phyloP scores from a whole-genome alignment of 2,329 filamentous ascomycete genomes.

The Geosmithia morbida region DNA sequence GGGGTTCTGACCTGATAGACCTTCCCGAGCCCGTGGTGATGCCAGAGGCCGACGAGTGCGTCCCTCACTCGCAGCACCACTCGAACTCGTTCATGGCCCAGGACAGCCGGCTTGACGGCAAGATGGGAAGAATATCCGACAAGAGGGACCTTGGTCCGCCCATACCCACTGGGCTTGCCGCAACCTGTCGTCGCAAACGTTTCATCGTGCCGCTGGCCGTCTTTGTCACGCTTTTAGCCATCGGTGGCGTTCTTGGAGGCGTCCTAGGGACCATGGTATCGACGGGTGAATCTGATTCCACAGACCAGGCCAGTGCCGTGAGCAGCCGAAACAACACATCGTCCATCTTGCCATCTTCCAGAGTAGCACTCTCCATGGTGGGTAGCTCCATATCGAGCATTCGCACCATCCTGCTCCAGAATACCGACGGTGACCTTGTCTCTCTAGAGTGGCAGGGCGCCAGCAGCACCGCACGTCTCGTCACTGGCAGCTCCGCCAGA shows the following conservation, averaged over 20 bases:
- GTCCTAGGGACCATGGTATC: background rate
- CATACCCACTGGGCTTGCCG: background rate
- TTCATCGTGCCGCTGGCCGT: background rate
- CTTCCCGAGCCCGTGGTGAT: background rate
- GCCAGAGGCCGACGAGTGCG: background rate
- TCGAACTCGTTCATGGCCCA: background rate
- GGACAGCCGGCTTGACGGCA: background rate
- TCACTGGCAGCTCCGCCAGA: background rate
- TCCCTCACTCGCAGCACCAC: background rate
- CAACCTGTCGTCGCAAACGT: background rate
- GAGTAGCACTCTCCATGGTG: background rate
- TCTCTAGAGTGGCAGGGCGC: conserved; percentile 2
- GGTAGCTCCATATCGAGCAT: background rate
- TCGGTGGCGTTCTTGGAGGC: conserved; percentile 1
- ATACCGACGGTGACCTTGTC: background rate
- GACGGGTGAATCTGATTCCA: background rate
- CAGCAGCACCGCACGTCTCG: background rate
- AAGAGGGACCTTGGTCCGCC: background rate
- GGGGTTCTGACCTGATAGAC: background rate
- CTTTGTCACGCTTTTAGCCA: background rate
- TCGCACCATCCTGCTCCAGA: conserved; percentile 1
- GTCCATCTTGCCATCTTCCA: background rate
- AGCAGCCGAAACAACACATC: background rate
- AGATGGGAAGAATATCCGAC: background rate
- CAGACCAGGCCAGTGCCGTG: background rate